Base-by-base conservation (phyloP, 441 rosid genomes). In the Pelargonium fulgidum region DNA sequence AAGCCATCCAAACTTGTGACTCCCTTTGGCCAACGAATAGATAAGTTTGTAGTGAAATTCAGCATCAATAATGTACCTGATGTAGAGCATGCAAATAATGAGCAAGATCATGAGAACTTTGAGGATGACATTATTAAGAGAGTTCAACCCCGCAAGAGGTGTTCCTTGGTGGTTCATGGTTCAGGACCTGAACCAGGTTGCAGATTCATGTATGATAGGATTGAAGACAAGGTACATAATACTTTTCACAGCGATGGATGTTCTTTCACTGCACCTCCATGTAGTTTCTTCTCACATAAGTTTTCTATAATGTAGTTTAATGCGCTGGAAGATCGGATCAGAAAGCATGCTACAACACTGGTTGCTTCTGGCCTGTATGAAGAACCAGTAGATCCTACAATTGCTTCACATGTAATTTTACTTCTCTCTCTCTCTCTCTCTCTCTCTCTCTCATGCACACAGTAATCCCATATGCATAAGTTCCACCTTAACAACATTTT, bases 161-260 rank as follows among this genome's bases (percentile, higher is more conserved):
- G 93, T 80, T 89, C 90, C 63, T 66, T 95, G 74, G 77, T 70
- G 52, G 69, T 90, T 70, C 86, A 79, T 76, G 82, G 76, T 73
- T 70, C 85, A 72, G 86, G 95, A 62, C 99, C 87, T 66, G 82
- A 87, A 77, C 84, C 85, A 64, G 90, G 94, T 76, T 92, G 97
- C 81, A 86, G 93, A 75, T 92, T 85, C 83, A 86, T 92, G 98
- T 87, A 86, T 77, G 90, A 95, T 76, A 84, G 86, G 82, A 85
- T 83, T 29, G 97, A 95, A 78, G 95, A 90, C 77, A 86, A 86
- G 90, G 96, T 90, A 83, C 65, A 6, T 70, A 65, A 70, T 61
- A 20, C 77, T 72, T 69, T 52, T 65, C 54, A 47, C 72, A 42
- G 62, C 62, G 66, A 59, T 8, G 62, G 14, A 13, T 17, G 63